Conservation (phyloP, 1,284 basidiomycete genomes). For the Irpex sp. region DNA sequence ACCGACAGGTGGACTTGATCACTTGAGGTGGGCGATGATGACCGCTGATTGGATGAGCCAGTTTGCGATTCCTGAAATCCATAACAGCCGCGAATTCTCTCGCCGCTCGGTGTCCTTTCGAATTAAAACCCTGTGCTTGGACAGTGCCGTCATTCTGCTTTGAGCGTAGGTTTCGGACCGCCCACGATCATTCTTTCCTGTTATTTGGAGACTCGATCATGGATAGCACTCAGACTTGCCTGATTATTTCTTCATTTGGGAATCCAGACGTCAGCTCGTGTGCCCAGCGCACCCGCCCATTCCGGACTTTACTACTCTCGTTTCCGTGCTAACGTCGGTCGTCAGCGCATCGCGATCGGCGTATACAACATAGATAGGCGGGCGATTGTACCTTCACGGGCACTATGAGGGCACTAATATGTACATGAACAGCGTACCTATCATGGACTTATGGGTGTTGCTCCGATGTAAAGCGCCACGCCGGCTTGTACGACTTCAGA, state of each 20-base stretch:
- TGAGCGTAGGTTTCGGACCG: neutral
- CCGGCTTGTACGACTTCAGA: no score
- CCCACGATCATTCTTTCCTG: neutral
- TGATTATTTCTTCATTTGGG: no score
- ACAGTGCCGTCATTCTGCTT: neutral
- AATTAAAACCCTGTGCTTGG: no score
- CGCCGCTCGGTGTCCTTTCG: no score
- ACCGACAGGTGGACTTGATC: neutral
- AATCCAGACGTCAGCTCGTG: neutral
- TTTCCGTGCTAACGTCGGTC: neutral
- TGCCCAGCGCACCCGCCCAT: neutral
- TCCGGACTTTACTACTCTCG: neutral
- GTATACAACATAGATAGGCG: no score
- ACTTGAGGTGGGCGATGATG: neutral
- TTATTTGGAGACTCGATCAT: neutral
- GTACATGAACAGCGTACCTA: no score
- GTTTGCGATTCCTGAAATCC: neutral
- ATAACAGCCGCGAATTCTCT: no score
- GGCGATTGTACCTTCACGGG: no score
- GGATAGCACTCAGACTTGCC: neutral
- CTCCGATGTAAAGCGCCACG: no score
- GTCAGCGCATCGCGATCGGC: no score
- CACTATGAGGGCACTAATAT: no score
- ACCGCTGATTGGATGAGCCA: neutral
- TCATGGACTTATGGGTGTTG: no score